Evolutionary conservation across 805 yeast genomes (phyloP).

Genomic region (Sugiyamaella lignohabitans): DNA sequence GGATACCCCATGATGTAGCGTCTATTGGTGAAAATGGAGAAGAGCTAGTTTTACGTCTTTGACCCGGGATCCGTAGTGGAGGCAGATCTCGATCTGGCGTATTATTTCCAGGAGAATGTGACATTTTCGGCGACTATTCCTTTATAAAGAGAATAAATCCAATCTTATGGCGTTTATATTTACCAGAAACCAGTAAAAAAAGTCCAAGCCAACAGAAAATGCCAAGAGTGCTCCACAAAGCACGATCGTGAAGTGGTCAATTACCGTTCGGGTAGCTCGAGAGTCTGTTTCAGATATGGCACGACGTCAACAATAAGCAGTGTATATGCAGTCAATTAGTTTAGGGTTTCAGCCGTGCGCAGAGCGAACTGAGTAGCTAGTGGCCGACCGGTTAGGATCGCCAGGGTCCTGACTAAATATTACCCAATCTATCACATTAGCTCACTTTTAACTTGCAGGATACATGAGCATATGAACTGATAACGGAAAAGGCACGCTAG

Average conservation of each 20-base stretch:
- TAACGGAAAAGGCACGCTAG: too few relatives aligned
- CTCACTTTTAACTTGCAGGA: neutral
- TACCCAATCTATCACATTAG: too few relatives aligned
- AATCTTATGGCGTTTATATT: too few relatives aligned
- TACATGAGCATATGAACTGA: too few relatives aligned
- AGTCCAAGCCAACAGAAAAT: too few relatives aligned
- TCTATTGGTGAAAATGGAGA: conserved; percentile 11
- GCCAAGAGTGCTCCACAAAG: too few relatives aligned
- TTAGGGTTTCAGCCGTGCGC: neutral
- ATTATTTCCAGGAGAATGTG: neutral
- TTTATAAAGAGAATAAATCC: too few relatives aligned
- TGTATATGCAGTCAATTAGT: neutral
- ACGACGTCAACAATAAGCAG: neutral
- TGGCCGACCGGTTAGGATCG: too few relatives aligned
- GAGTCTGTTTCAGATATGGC: neutral
- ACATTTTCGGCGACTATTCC: too few relatives aligned
- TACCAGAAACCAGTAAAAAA: too few relatives aligned
- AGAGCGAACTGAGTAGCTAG: neutral
- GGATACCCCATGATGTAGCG: conserved; percentile 31
- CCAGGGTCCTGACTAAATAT: neutral
- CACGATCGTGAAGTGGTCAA: too few relatives aligned
- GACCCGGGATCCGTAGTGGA: conserved; percentile 25
- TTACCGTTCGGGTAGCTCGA: neutral
- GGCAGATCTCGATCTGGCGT: conserved; percentile 1
- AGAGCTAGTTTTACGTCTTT: conserved; percentile 23